Evolutionary conservation across 2,329 filamentous ascomycete genomes (phyloP), one percentile per base, ranked within the genome.

Genomic region (Neophaeococcomyces mojaviensis): DNA sequence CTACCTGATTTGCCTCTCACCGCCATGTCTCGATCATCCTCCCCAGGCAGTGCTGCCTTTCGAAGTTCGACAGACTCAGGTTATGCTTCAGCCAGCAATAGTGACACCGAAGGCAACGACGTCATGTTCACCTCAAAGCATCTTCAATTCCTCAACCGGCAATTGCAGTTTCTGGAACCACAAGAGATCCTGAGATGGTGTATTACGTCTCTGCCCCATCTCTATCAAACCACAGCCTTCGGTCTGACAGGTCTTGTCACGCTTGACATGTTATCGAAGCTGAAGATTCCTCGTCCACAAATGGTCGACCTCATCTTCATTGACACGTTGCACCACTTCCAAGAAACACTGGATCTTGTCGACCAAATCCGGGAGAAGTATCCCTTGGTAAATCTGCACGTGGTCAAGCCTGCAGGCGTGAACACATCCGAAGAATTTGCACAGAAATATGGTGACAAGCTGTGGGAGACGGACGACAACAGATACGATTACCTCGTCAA

Each of bases 401-500:
- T 90, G 57, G 97, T 87, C 79, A 89, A 86, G 74, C 92, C 92
- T 10, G 78, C 82, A 43, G 87, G 84, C 42, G 78, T 78, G 59
- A 77, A 84, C 46, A 88, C 77, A 0, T 75, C 78, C 15, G 77
- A 78, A 42, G 83, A 94, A 54, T 96, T 98, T 61, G 84, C 88
- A 64, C 72, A 77, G 51, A 82, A 80, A 59, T 88, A 96, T 62
- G 92, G 92, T 60, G 74, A 82, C 62, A 79, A 80, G 55, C 72
- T 97, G 39, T 98, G 89, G 82, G 85, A 95, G 64, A 78, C 73
- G 26, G 84, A 92, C 54, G 78, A 88, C 40, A 86, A 96, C 61
- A 78, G 90, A 60, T 98, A 98, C 69, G 92, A 98, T 75, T 97
- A 87, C 76, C 76, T 92, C 52, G 92, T 89, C 70, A 98, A 98